A percentile compares a stretch with the other conserved stretches of the same genome.
phyloP scores from a whole-genome alignment of 1,284 basidiomycete species.

The Pascua sp. region DNA sequence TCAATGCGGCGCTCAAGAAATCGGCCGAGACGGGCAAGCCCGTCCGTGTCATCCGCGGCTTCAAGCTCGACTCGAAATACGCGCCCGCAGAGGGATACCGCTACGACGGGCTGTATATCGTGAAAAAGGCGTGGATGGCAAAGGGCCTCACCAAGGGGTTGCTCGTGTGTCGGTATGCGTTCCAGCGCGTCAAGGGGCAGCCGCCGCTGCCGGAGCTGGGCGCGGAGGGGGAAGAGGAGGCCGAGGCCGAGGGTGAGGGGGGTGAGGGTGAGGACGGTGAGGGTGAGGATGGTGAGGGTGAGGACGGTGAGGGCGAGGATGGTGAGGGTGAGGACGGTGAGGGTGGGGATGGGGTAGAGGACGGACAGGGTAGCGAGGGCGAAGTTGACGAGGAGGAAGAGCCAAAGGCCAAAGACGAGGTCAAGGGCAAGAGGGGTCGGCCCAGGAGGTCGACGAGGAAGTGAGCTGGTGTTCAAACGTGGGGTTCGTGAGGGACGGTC shows the following conservation, averaged over 20 bases:
- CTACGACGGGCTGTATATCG: conserved; percentile 51
- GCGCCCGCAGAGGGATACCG: conserved; percentile 44
- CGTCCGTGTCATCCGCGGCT: conserved; percentile 52
- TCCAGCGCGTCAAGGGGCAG: conserved; percentile 35
- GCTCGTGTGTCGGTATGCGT: conserved; percentile 39
- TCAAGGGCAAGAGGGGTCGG: not conserved
- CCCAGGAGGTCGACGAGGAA: not conserved
- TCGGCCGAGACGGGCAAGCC: conserved; percentile 46
- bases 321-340: not conserved
- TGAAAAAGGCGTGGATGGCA: conserved; percentile 43
- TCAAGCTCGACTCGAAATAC: conserved; percentile 43
- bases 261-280: not conserved
- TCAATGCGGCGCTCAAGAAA: conserved; percentile 45
- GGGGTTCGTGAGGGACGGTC: no score
- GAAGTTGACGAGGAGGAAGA: not conserved
- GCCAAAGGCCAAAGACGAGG: not conserved
- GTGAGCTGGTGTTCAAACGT: no score
- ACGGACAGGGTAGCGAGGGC: not conserved
- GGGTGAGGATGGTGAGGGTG: not conserved
- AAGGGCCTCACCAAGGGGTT: conserved; percentile 36
- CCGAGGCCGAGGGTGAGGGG: not conserved
- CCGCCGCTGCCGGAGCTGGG: conserved; percentile 18
- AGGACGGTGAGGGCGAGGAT: not conserved
- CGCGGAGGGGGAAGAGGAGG: conserved; percentile 3
- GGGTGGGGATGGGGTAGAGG: not conserved